Evolutionary conservation across 805 yeast species (phyloP).

Genomic region (Ogataea dorogensis): DNA sequence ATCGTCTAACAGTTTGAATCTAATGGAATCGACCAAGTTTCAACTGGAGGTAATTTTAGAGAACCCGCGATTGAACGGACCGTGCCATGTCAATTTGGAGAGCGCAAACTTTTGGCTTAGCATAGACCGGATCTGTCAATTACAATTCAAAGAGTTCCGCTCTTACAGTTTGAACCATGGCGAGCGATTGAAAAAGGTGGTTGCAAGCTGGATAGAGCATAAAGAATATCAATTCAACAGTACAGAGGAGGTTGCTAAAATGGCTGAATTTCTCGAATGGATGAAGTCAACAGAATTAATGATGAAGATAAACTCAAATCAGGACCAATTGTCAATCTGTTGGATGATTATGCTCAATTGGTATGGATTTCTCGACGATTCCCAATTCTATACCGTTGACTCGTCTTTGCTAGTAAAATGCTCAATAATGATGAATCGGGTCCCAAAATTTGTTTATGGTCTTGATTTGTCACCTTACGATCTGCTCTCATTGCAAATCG

Average conservation of each 20-base stretch:
- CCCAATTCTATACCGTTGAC: neutral
- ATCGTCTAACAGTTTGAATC: slow-evolving; percentile 1
- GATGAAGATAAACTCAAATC: too few relatives aligned
- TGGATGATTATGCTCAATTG: neutral
- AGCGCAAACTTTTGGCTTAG: slow-evolving; percentile 56
- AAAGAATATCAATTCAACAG: slow-evolving; percentile 30
- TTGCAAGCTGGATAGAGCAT: slow-evolving; percentile 50
- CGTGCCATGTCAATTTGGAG: slow-evolving; percentile 44
- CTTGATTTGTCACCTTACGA: neutral
- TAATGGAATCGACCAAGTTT: slow-evolving; percentile 6
- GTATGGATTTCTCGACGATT: neutral
- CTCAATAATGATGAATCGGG: neutral
- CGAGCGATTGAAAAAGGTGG: slow-evolving; percentile 24
- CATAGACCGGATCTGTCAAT: slow-evolving; percentile 37
- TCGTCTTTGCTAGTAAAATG: neutral
- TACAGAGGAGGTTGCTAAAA: neutral
- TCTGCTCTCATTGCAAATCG: neutral
- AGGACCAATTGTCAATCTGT: too few relatives aligned
- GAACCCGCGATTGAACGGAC: slow-evolving; percentile 60
- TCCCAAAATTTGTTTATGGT: neutral
- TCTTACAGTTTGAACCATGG: slow-evolving; percentile 18
- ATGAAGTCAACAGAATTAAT: too few relatives aligned
- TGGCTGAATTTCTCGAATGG: slow-evolving; percentile 1
- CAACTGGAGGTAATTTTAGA: neutral
- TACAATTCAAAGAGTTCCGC: slow-evolving; percentile 32